A percentile compares a stretch with the other conserved stretches of the same genome.
These are phyloP conservation scores for Acacia acuminata DNA, from an alignment of 306 rosid genomes.

Conservation along the genomic window DNA sequence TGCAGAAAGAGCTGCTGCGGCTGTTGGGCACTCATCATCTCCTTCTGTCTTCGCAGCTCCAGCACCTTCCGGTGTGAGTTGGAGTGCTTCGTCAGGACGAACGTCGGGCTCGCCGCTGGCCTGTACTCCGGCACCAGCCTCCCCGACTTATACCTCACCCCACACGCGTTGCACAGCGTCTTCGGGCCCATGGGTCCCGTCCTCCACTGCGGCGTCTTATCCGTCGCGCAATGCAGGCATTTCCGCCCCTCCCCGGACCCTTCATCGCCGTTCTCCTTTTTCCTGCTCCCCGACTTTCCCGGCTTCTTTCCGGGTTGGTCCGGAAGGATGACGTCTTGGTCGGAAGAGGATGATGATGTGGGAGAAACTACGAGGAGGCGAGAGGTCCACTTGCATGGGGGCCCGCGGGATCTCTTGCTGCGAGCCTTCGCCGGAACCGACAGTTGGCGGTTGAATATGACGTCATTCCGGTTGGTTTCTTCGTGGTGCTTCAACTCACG, in stretches of 20 bases:
- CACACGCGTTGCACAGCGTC: constrained; percentile 83
- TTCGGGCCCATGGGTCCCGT: constrained; percentile 92
- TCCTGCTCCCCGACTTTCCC: constrained; percentile 35
- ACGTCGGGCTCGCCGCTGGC: constrained; percentile 95
- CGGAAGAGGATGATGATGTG: constrained; percentile 32
- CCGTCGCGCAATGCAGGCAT: constrained; percentile 90
- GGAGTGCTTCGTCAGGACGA: constrained; percentile 84
- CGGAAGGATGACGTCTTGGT: constrained; percentile 31
- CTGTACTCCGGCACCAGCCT: constrained; percentile 87
- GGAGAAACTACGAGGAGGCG: constrained; percentile 65
- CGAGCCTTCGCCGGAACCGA: constrained; percentile 85
- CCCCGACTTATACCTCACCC: constrained; percentile 86
- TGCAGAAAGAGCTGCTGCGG: constrained; percentile 49
- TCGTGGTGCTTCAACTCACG: constrained; percentile 39
- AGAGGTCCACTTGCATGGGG: constrained; percentile 87
- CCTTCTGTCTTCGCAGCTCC: constrained; percentile 93
- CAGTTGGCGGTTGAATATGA: constrained; percentile 47
- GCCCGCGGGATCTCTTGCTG: constrained; percentile 78
- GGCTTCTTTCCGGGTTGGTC: constrained; percentile 39
- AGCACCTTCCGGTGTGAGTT: constrained; percentile 93
- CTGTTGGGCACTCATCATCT: constrained; percentile 44
- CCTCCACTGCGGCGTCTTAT: constrained; percentile 94
- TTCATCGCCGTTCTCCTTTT: constrained; percentile 50
- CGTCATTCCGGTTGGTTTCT: constrained; percentile 30
- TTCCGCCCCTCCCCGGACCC: constrained; percentile 53